Conservation (phyloP, 176 grass and related monocot species). For the Hordeum vulgare region DNA sequence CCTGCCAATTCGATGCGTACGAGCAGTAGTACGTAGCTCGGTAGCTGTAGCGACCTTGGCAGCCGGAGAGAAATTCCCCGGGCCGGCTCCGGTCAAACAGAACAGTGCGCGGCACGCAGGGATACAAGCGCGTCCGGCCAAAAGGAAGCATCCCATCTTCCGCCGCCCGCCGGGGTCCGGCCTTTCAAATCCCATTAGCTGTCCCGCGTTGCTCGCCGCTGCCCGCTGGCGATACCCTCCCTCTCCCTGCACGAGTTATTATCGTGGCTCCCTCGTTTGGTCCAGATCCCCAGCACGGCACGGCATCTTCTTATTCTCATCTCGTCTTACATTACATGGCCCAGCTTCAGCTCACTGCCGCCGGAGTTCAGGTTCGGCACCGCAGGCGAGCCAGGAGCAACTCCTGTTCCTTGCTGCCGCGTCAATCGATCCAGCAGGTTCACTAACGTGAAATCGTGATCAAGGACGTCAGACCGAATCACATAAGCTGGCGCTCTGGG, state of each 20-base stretch:
- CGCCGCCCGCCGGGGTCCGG: neutral
- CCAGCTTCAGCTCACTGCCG: neutral
- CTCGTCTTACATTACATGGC: neutral
- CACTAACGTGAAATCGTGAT: neutral
- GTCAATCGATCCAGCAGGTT: too few species aligned
- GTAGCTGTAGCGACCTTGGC: too few species aligned
- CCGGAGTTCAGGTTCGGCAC: neutral
- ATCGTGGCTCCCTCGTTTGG: neutral
- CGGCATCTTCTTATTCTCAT: constrained; percentile 11
- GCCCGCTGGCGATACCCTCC: too few species aligned
- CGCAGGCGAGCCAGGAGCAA: too few species aligned
- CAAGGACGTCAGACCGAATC: neutral
- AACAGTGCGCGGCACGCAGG: neutral
- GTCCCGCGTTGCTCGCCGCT: neutral
- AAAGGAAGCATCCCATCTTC: constrained; percentile 27
- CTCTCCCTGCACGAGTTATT: constrained; percentile 18
- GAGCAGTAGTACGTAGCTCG: neutral
- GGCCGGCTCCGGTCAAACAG: constrained; percentile 15
- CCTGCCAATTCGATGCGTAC: neutral
- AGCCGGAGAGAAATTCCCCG: neutral
- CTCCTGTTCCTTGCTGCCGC: too few species aligned
- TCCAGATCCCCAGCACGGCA: constrained; percentile 24
- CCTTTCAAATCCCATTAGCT: constrained; percentile 12
- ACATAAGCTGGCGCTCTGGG: neutral
- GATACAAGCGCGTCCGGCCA: constrained; percentile 20